A percentile compares a stretch with the other conserved stretches of the same genome.
These are phyloP conservation scores for Gossypium sturtianum DNA, from an alignment of 345 rosid genomes.

Conservation along the genomic window DNA sequence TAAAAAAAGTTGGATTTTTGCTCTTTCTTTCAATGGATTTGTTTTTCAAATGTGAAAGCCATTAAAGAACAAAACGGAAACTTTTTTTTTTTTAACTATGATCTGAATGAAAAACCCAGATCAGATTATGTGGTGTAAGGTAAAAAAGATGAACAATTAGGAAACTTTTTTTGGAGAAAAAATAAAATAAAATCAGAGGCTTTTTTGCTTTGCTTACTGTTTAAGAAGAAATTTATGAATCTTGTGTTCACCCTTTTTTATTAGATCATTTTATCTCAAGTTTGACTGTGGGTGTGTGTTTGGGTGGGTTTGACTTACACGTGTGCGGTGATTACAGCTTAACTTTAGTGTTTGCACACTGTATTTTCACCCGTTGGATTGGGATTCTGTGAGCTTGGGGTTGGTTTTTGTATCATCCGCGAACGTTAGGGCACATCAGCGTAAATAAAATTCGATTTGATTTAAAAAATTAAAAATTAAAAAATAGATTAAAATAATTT, in stretches of 20 bases:
- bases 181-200: background rate
- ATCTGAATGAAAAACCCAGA: conserved; percentile 23
- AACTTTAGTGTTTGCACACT: background rate
- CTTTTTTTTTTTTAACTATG: background rate
- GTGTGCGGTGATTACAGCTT: background rate
- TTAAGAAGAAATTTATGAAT: background rate
- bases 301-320: background rate
- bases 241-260: background rate
- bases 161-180: background rate
- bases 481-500: too few species aligned
- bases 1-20: background rate
- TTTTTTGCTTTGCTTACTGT: background rate
- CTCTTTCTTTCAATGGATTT: background rate
- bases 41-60: conserved; percentile 5
- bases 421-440: rapidly evolving
- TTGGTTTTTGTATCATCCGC: background rate
- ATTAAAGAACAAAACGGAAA: background rate
- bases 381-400: background rate
- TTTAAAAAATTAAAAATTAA: too few species aligned
- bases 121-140: conserved; percentile 12
- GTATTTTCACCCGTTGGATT: background rate
- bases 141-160: background rate
- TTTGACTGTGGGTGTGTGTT: background rate
- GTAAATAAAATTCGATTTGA: rapidly evolving
- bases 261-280: background rate